Conservation (phyloP, 2,329 filamentous ascomycete genomes). For the Colletotrichum tanaceti region DNA sequence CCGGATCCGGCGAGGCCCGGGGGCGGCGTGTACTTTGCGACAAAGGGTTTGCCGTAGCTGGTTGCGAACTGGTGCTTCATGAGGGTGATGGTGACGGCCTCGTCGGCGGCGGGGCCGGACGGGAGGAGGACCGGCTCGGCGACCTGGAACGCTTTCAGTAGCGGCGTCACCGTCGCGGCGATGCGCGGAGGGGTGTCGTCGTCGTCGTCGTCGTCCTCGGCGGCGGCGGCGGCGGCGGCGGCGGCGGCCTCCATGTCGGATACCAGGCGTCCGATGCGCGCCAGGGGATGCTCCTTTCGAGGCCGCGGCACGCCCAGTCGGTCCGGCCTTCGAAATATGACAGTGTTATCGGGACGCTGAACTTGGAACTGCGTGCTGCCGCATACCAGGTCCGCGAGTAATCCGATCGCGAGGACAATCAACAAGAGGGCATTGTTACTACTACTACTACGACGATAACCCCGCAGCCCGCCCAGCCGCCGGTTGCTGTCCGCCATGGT, state of each 20-base stretch:
- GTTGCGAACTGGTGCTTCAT: conserved; percentile 78
- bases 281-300: conserved; percentile 17
- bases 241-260: conserved; percentile 18
- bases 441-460: too few species aligned
- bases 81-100: conserved; percentile 60
- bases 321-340: background rate
- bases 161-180: conserved; percentile 5
- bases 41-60: conserved; percentile 78
- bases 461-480: background rate
- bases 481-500: background rate
- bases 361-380: conserved; percentile 14
- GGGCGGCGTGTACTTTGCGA: conserved; percentile 75
- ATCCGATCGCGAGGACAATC: conserved; percentile 4
- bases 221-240: too few species aligned
- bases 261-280: conserved; percentile 13
- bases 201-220: too few species aligned
- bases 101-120: conserved; percentile 43
- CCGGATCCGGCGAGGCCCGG: conserved; percentile 63
- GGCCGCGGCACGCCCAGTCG: background rate
- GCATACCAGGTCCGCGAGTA: background rate
- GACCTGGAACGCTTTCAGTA: conserved; percentile 75
- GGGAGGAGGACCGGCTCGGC: conserved; percentile 72
- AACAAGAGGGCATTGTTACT: background rate
- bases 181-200: too few species aligned
- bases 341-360: conserved; percentile 1